Conservation (phyloP, 108 stramenopile genomes). For the Chaetoceros tenuissimus region DNA sequence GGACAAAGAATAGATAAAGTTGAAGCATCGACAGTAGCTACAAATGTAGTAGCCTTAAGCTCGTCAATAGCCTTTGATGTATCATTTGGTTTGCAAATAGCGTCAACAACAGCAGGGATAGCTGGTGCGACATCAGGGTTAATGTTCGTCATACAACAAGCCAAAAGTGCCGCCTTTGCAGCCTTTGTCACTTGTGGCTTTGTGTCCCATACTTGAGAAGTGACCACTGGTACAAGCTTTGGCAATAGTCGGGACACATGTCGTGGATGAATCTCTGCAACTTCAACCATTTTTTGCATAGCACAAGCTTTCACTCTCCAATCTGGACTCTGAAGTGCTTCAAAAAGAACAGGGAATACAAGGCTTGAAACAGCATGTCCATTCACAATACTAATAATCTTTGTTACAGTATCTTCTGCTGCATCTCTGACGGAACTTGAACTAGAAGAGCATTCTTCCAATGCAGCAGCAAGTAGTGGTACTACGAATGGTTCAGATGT, state of each 20-base stretch:
- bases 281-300: slow-evolving; percentile 61
- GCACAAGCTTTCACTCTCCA: slow-evolving; percentile 79
- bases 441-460: slow-evolving; percentile 73
- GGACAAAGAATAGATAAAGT: slow-evolving; percentile 95
- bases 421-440: slow-evolving; percentile 64
- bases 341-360: slow-evolving; percentile 64
- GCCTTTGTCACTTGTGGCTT: slow-evolving; percentile 89
- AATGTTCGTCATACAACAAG: slow-evolving; percentile 70
- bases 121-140: slow-evolving; percentile 82
- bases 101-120: slow-evolving; percentile 85
- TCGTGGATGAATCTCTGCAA: slow-evolving; percentile 38
- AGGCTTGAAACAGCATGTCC: slow-evolving; percentile 56
- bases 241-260: slow-evolving; percentile 66
- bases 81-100: slow-evolving; percentile 82
- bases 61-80: slow-evolving; percentile 88
- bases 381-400: slow-evolving; percentile 56
- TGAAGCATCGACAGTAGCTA: slow-evolving; percentile 87
- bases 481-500: slow-evolving; percentile 74
- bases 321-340: slow-evolving; percentile 61
- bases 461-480: slow-evolving; percentile 60
- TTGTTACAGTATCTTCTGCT: slow-evolving; percentile 60
- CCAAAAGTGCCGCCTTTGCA: slow-evolving; percentile 60
- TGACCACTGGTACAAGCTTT: slow-evolving; percentile 80
- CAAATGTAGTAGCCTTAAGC: slow-evolving; percentile 94
- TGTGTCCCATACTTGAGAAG: slow-evolving; percentile 86